Evolutionary conservation across 805 yeast genomes (phyloP).

Genomic region (Candida sakaeoensis): DNA sequence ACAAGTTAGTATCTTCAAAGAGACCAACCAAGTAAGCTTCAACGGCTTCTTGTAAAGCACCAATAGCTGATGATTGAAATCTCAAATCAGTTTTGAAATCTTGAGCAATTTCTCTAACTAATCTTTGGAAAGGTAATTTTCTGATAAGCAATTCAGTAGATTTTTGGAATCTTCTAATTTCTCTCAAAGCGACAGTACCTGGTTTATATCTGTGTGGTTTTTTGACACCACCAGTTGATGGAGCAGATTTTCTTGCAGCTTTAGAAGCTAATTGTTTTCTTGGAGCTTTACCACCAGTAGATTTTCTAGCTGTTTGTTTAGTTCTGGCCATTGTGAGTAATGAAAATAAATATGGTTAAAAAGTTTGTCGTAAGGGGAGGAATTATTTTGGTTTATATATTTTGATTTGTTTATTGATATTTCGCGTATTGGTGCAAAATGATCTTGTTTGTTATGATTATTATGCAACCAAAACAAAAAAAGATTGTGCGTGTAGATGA

Average conservation of each 20-base stretch:
- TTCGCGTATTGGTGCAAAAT: background rate
- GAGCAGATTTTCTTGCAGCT: slow-evolving; percentile 51
- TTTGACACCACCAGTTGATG: slow-evolving; percentile 49
- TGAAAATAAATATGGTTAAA: slow-evolving; percentile 1
- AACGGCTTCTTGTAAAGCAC: slow-evolving; percentile 49
- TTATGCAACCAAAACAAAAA: too few relatives aligned
- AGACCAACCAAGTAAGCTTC: slow-evolving; percentile 48
- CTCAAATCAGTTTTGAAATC: slow-evolving; percentile 48
- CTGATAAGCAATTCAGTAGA: slow-evolving; percentile 47
- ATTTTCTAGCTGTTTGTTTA: slow-evolving; percentile 49
- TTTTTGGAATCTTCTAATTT: slow-evolving; percentile 49
- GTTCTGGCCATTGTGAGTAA: slow-evolving; percentile 43
- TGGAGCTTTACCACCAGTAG: slow-evolving; percentile 51
- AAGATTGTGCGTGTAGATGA: too few relatives aligned
- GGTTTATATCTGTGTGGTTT: slow-evolving; percentile 52
- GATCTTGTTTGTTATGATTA: background rate
- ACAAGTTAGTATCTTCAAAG: slow-evolving; percentile 49
- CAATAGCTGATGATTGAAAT: slow-evolving; percentile 48
- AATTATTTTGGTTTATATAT: background rate
- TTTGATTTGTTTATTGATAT: too few relatives aligned
- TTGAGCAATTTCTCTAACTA: slow-evolving; percentile 48
- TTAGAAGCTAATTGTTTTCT: slow-evolving; percentile 50
- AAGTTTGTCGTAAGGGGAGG: background rate
- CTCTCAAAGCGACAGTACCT: slow-evolving; percentile 51
- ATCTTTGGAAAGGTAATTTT: slow-evolving; percentile 50